Evolutionary conservation across 768 basidiomycete genomes (phyloP), one percentile per base, ranked within the genome.

Genomic region (Tephrocybe sp.): DNA sequence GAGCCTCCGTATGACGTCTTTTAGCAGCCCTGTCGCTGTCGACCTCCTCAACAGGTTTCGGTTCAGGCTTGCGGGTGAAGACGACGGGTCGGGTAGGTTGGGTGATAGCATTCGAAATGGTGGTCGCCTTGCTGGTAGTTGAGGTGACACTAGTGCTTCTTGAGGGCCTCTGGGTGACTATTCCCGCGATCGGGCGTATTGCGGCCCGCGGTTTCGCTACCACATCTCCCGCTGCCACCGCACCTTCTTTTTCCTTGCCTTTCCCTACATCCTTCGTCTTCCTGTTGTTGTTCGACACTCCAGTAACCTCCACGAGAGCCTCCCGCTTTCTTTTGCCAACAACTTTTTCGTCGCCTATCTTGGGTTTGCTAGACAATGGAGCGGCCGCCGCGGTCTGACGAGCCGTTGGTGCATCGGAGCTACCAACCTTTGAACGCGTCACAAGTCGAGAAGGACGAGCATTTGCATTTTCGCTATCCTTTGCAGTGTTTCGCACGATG

Each of bases 241-340:
- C 72, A 57, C 60, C 71, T 66, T 83, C 84, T 14, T 72, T 75
- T 65, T 83, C 85, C 48, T 50, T 55, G 19, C 48, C 56, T 16
- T 50, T 53, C 32, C 53, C 54, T 34, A 20, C 41, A 14, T 53
- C 54, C 39, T 51, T 54, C 45, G 57, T 58, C 26, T 55, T 58
- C 43, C 61, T 60, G 50, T 70, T 66, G 45, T 69, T 70, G 49
- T 63, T 62, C 39, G 72, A 65, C 20, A 64, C 62, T 2, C 73
- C 69, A 22, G 82, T 80, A 39, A 91, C 85, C 62, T 92, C 90
- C 13, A 80, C 79, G 36, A 92, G 73, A 0, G 83, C 87, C 43
- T 84, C 84, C 16, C 89, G 84, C 65, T 90, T 91, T 49, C 88
- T 79, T 64, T 89, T 89, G 31, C 77, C 80, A 2, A 72, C 70